A percentile compares a stretch with the other conserved stretches of the same genome.
phyloP scores from a whole-genome alignment of 2,329 filamentous ascomycete genomes.

The Pezicula carpinea region DNA sequence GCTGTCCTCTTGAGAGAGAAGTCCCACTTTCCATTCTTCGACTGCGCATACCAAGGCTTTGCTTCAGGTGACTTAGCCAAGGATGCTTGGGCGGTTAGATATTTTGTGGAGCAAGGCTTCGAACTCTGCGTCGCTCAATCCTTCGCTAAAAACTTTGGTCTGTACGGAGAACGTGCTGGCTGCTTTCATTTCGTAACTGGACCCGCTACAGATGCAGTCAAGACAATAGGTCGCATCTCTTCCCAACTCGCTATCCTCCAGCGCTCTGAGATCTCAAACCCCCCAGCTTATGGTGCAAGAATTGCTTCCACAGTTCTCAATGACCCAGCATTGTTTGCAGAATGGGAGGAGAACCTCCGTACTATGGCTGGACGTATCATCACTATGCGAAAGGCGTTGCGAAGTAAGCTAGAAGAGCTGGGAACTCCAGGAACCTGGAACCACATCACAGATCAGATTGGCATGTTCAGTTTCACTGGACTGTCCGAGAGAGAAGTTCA shows the following conservation, averaged over 20 bases:
- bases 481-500: conserved; percentile 69
- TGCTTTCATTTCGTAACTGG: conserved; percentile 91
- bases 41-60: conserved; percentile 96
- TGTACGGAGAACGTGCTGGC: conserved; percentile 94
- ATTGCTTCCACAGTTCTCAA: conserved; percentile 85
- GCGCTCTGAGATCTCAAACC: conserved; percentile 96
- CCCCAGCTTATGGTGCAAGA: conserved; percentile 87
- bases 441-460: conserved; percentile 97
- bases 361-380: conserved; percentile 97
- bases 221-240: conserved; percentile 59
- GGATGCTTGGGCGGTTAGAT: conserved; percentile 88
- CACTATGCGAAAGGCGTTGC: conserved; percentile 77
- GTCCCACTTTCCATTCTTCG: conserved; percentile 96
- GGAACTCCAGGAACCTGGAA: conserved; percentile 89
- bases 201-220: conserved; percentile 61
- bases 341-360: conserved; percentile 84
- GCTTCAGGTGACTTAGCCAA: conserved; percentile 82
- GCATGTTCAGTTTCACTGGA: conserved; percentile 97
- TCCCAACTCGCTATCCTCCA: conserved; percentile 92
- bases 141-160: conserved; percentile 96
- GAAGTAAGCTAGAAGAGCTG: conserved; percentile 75
- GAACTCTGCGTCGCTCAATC: conserved; percentile 85
- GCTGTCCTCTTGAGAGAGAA: conserved; percentile 71
- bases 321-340: conserved; percentile 71
- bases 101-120: conserved; percentile 91